Conservation (phyloP, 164 flowering plant genomes). For the Pachysandra terminalis region DNA sequence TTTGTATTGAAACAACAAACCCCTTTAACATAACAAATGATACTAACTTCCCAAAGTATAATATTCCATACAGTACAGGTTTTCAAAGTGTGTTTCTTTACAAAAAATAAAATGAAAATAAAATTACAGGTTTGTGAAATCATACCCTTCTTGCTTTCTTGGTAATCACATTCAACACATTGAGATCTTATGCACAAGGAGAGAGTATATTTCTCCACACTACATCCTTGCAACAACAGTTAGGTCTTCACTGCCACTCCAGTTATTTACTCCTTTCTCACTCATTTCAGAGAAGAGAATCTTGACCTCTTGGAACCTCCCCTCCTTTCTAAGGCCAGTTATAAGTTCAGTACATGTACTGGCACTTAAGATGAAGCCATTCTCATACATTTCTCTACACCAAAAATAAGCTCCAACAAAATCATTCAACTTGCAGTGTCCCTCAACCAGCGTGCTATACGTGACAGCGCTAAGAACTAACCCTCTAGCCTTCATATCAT, state of each 20-base stretch:
- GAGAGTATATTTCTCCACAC: not conserved
- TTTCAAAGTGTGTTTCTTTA: no score
- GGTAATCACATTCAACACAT: no score
- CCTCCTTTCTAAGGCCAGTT: conserved; percentile 47
- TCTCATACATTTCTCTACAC: conserved; percentile 58
- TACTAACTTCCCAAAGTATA: no score
- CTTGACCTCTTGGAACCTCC: conserved; percentile 44
- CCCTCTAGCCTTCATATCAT: conserved; percentile 50
- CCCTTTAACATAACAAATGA: no score
- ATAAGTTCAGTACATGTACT: conserved; percentile 35
- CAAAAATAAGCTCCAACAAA: conserved; percentile 50
- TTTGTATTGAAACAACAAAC: no score
- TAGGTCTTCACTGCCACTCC: conserved; percentile 18
- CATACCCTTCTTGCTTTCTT: no score
- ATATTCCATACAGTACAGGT: no score
- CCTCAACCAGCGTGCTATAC: conserved; percentile 45
- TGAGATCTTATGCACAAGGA: not conserved
- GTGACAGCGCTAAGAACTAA: conserved; percentile 46
- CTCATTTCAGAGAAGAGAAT: conserved; percentile 42
- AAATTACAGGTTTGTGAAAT: no score
- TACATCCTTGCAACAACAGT: conserved; percentile 21
- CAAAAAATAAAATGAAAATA: no score
- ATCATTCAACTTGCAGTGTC: conserved; percentile 45
- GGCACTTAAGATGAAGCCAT: conserved; percentile 35
- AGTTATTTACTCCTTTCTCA: conserved; percentile 30